Percentiles rank a stretch among this genome's conserved stretches.
Evolutionary conservation across 495 filamentous ascomycete species (phyloP).

Genomic region (Penicillium subrubescens): DNA sequence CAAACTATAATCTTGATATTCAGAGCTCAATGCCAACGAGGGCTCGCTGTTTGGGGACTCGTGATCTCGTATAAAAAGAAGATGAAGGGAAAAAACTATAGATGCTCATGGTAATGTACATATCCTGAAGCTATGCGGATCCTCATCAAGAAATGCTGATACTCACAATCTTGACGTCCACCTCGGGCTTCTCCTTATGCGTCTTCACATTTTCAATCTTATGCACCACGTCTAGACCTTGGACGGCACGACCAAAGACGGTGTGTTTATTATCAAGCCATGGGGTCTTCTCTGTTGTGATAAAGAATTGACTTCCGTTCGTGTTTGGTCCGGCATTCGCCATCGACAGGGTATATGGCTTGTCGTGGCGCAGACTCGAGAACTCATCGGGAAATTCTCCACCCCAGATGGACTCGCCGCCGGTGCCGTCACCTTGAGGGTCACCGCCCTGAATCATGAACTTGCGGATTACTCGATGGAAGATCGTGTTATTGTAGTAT

Average conservation of each 20-base stretch:
- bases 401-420: conserved; percentile 97
- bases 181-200: conserved; percentile 95
- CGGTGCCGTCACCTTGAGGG: conserved; percentile 91
- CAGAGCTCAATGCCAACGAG: neutral
- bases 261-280: conserved; percentile 98
- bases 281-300: conserved; percentile 94
- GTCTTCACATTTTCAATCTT: conserved; percentile 91
- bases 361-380: conserved; percentile 87
- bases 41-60: neutral
- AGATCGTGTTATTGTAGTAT: conserved; percentile 97
- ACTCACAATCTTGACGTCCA: conserved; percentile 96
- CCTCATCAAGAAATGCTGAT: conserved; percentile 52
- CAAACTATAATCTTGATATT: neutral
- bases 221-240: conserved; percentile 93
- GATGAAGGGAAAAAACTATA: neutral
- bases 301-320: conserved; percentile 91
- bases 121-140: neutral
- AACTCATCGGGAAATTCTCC: conserved; percentile 96
- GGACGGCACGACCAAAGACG: conserved; percentile 86
- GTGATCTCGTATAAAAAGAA: conserved; percentile 11
- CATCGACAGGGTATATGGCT: conserved; percentile 95
- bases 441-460: conserved; percentile 98
- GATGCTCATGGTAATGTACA: conserved; percentile 2
- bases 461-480: conserved; percentile 95
- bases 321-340: conserved; percentile 90